Evolutionary conservation across 495 filamentous ascomycete genomes (phyloP), one percentile per base, ranked within the genome.

Genomic region (Penicillium tannophilum): DNA sequence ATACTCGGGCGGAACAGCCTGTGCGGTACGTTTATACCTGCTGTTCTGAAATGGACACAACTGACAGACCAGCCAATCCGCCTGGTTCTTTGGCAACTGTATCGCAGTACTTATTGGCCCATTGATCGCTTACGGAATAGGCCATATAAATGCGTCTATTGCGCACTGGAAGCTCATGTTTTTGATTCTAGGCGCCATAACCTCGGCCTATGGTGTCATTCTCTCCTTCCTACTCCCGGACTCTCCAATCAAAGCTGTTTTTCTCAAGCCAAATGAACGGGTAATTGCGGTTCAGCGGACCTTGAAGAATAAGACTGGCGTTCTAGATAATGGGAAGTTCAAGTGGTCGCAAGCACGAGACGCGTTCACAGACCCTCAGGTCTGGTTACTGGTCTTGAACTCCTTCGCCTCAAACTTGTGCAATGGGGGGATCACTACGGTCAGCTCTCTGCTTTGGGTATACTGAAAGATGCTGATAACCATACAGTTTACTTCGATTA

Each of bases 71-170:
- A 65, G 63, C 2, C 63, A 65, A 65, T 65, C 63, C 6, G 63
- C 82, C 0, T 88, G 85, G 84, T 89, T 86, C 61, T 77, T 79
- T 16, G 86, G 82, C 2, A 80, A 85, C 42, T 84, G 83, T 0
- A 45, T 84, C 10, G 85, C 82, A 1, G 84, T 81, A 7, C 85
- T 88, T n/a, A 57, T 85, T 42, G 86, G 85, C 0, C 79, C 83
- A 1, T 56, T 84, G 14, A 62, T 88, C 6, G 83, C 81, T 1
- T 88, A 78, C 33, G 84, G 69, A 12, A 84, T 87, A 55, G 84
- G 86, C 61, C 75, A 84, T 52, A 71, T 86, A 19, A 61, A 57
- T 6, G 24, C 52, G 3, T 41, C 42, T 3, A 59, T 67, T 16
- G 52, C 20, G 4, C 51, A 53, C 11, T 82, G 83, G 52, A 85